A percentile compares a stretch with the other conserved stretches of the same genome.
Conservation (phyloP, 2,329 filamentous ascomycete genomes). For the Scolecobasidium constrictum region DNA sequence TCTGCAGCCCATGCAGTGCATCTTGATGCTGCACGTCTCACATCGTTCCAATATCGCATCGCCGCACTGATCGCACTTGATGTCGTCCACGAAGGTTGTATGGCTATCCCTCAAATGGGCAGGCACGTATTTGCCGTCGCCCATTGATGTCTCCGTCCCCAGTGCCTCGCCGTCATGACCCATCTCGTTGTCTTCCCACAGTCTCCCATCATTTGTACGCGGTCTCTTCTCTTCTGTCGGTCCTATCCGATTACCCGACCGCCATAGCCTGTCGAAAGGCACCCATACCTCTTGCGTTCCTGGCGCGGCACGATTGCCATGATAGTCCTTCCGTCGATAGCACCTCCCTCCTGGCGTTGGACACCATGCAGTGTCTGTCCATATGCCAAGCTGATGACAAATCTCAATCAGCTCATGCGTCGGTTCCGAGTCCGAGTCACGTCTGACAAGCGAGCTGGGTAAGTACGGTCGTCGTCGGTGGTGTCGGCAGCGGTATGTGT, state of each 20-base stretch:
- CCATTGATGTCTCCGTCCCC: conserved; percentile 34
- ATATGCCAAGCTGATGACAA: conserved; percentile 47
- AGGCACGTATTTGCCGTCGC: conserved; percentile 44
- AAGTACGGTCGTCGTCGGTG: conserved; percentile 50
- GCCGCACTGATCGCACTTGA: conserved; percentile 44
- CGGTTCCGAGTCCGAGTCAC: conserved; percentile 49
- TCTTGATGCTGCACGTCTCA: conserved; percentile 49
- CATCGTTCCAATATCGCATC: conserved; percentile 44
- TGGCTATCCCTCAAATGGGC: conserved; percentile 44
- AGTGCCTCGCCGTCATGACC: conserved; percentile 45
- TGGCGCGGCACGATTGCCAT: conserved; percentile 42
- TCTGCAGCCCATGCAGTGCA: conserved; percentile 51
- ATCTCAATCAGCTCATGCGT: conserved; percentile 50
- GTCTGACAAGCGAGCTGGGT: conserved; percentile 40
- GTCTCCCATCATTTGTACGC: conserved; percentile 34
- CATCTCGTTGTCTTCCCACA: conserved; percentile 46
- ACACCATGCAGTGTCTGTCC: conserved; percentile 52
- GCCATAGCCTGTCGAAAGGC: conserved; percentile 50
- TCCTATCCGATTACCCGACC: conserved; percentile 48
- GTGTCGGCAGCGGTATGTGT: conserved; percentile 52
- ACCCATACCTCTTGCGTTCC: conserved; percentile 49
- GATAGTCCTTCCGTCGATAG: conserved; percentile 45
- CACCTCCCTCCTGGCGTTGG: conserved; percentile 47
- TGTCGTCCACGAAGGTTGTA: conserved; percentile 38
- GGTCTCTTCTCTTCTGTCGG: conserved; percentile 14